Percentiles rank a stretch among this genome's conserved stretches.
phyloP scores from a whole-genome alignment of 768 basidiomycete genomes.

The Trametopsis cervina region DNA sequence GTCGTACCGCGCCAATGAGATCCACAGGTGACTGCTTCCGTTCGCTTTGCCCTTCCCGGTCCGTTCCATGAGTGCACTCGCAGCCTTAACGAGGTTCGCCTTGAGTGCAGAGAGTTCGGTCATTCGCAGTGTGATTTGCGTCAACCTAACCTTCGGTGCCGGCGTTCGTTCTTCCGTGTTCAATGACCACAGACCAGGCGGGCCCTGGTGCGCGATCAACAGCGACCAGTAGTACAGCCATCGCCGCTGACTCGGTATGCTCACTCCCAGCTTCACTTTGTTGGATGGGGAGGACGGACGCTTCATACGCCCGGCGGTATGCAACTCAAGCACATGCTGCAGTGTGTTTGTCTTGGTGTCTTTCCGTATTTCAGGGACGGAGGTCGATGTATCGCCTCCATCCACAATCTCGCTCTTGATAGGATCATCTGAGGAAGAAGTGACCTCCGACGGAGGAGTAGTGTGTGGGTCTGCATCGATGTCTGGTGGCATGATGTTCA shows the following conservation, averaged over 20 bases:
- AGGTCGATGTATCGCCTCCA: neutral
- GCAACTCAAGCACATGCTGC: conserved; percentile 55
- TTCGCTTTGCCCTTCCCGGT: conserved; percentile 32
- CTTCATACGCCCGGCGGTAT: conserved; percentile 69
- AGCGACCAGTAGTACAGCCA: conserved; percentile 77
- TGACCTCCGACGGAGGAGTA: neutral
- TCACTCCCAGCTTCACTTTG: conserved; percentile 48
- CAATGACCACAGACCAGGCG: conserved; percentile 39
- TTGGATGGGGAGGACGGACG: conserved; percentile 18
- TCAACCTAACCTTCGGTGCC: conserved; percentile 46
- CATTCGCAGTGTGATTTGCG: conserved; percentile 53
- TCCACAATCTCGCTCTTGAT: conserved; percentile 14
- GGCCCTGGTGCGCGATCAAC: conserved; percentile 49
- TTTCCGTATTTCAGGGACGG: neutral
- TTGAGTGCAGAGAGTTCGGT: conserved; percentile 45
- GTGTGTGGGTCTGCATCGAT: conserved; percentile 17
- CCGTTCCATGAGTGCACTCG: conserved; percentile 45
- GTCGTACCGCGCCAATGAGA: conserved; percentile 74
- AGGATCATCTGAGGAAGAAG: conserved; percentile 9
- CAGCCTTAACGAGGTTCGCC: conserved; percentile 46
- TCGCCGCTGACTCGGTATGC: conserved; percentile 75
- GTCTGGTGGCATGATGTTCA: conserved; percentile 42
- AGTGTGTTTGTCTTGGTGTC: conserved; percentile 21
- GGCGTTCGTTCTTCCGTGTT: conserved; percentile 6
- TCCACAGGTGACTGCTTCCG: conserved; percentile 47